phyloP scores from a whole-genome alignment of 352 stramenopile genomes.

The Globisporangium splendens region DNA sequence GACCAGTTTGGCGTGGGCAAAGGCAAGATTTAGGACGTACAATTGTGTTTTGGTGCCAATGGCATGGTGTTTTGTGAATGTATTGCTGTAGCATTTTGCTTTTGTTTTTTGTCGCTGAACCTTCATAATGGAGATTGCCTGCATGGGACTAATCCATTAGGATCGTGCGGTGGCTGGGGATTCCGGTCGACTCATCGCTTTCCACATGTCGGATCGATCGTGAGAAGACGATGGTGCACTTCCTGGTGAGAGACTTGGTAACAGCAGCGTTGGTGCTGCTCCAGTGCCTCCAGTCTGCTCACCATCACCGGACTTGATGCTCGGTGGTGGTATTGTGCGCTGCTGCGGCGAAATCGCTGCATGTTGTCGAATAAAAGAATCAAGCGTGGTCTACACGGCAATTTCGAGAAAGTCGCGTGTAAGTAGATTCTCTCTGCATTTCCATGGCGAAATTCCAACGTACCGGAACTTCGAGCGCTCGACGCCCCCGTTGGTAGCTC shows the following conservation, averaged over 20 bases:
- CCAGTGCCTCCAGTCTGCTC: not conserved
- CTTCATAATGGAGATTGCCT: too few relatives aligned
- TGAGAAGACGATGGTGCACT: slow-evolving; percentile 4
- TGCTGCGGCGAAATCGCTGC: slow-evolving; percentile 1
- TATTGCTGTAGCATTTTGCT: too few relatives aligned
- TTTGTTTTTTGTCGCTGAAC: too few relatives aligned
- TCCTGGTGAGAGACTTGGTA: slow-evolving; percentile 17
- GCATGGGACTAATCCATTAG: slow-evolving; percentile 7
- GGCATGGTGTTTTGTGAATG: not conserved
- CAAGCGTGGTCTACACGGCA: slow-evolving; percentile 35
- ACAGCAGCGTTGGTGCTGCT: slow-evolving; percentile 16
- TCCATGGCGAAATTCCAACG: not conserved
- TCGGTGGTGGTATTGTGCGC: slow-evolving; percentile 3
- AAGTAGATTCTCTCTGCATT: not conserved
- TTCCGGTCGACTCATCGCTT: slow-evolving; percentile 3
- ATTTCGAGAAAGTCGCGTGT: not conserved
- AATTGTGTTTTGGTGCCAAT: not conserved
- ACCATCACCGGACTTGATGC: slow-evolving; percentile 3
- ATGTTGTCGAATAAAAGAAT: slow-evolving; percentile 42
- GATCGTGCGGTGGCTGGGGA: slow-evolving; percentile 26
- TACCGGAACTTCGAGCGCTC: slow-evolving; percentile 34
- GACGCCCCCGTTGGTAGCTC: slow-evolving; percentile 24
- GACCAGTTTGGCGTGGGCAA: slow-evolving; percentile 62
- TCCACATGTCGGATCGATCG: slow-evolving; percentile 28
- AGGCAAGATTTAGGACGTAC: slow-evolving; percentile 20